Evolutionary conservation across 2,329 filamentous ascomycete species (phyloP).

Genomic region (Ophiostoma montium): DNA sequence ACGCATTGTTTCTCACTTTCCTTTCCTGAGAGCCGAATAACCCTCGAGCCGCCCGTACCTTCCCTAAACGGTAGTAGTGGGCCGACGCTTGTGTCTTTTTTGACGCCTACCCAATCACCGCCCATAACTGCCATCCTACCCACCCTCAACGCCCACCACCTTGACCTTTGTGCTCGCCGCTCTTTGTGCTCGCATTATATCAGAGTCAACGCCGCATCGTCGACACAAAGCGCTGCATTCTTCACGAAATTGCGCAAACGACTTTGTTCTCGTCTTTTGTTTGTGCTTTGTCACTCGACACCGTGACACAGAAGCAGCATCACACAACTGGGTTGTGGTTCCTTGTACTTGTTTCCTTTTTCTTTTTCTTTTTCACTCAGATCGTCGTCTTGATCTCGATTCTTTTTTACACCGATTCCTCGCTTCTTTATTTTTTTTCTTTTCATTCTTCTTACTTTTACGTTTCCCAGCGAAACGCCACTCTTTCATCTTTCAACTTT

Average conservation of each 20-base stretch:
- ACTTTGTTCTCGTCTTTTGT: neutral
- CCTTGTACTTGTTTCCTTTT: neutral
- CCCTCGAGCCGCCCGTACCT: constrained; percentile 12
- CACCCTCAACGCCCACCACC: neutral
- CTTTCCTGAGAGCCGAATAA: neutral
- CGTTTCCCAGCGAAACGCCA: neutral
- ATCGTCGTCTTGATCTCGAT: neutral
- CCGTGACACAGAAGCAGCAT: constrained; percentile 1
- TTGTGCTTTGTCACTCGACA: neutral
- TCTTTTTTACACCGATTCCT: neutral
- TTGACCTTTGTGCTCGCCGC: neutral
- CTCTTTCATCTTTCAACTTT: neutral
- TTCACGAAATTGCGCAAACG: neutral
- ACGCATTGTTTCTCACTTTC: neutral
- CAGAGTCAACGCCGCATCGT: constrained; percentile 5
- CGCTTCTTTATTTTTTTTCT: neutral
- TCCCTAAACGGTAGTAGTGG: constrained; percentile 12
- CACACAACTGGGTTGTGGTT: constrained; percentile 14
- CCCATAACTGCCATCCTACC: constrained; percentile 1
- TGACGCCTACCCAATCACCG: constrained; percentile 1
- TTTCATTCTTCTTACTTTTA: neutral
- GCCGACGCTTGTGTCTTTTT: neutral
- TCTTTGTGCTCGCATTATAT: neutral
- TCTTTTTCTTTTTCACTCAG: neutral
- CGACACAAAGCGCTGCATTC: constrained; percentile 7